phyloP scores from a whole-genome alignment of 345 rosid genomes.

The Eucalyptus erythrocorys region DNA sequence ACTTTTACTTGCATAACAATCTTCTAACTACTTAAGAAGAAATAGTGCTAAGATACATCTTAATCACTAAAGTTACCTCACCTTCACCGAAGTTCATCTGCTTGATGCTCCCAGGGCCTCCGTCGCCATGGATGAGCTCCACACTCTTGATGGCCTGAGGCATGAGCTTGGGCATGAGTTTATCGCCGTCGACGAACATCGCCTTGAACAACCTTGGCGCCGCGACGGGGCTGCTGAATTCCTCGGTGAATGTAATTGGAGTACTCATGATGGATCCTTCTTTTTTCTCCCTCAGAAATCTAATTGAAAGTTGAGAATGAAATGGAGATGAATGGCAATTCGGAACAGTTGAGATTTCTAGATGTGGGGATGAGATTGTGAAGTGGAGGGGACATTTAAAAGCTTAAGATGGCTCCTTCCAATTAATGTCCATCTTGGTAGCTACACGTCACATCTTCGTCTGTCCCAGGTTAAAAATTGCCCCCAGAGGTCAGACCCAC shows the following conservation, averaged over 20 bases:
- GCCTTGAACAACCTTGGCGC: conserved; percentile 22
- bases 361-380: background rate
- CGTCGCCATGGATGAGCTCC: conserved; percentile 24
- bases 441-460: background rate
- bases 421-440: background rate
- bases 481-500: background rate
- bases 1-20: background rate
- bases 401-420: background rate
- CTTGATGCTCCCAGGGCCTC: conserved; percentile 33
- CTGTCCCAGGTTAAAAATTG: background rate
- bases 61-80: background rate
- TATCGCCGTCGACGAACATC: conserved; percentile 3
- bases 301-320: background rate
- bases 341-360: background rate
- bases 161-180: conserved; percentile 16
- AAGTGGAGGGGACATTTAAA: background rate
- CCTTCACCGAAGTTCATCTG: conserved; percentile 11
- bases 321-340: background rate
- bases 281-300: background rate
- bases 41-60: background rate
- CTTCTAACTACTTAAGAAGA: background rate
- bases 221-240: conserved; percentile 2
- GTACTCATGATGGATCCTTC: conserved; percentile 1
- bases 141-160: conserved; percentile 15
- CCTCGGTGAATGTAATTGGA: conserved; percentile 3